A percentile compares a stretch with the other conserved stretches of the same genome.
Conservation (phyloP, 768 basidiomycete genomes). For the Boletus subcaerulescens region DNA sequence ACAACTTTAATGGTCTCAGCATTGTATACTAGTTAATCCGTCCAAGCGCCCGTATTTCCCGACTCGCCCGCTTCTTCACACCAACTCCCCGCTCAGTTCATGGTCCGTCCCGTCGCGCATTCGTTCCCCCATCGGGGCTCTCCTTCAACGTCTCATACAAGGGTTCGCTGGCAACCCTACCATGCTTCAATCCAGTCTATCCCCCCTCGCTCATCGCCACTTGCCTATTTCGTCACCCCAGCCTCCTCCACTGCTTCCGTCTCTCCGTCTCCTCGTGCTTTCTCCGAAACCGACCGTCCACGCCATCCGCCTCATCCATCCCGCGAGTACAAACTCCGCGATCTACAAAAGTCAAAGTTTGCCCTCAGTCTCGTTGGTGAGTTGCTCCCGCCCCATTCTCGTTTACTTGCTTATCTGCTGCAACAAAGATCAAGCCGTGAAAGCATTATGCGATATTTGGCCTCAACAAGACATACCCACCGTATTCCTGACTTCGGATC, state of each 20-base stretch:
- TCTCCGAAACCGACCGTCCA: conserved; percentile 35
- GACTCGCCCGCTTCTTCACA: conserved; percentile 1
- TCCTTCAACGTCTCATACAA: conserved; percentile 56
- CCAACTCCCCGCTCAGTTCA: conserved; percentile 12
- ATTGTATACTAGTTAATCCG: conserved; percentile 36
- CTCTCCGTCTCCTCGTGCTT: conserved; percentile 37
- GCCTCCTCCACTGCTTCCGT: conserved; percentile 51
- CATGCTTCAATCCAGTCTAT: conserved; percentile 42
- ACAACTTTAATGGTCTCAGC: conserved; percentile 34
- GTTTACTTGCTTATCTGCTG: conserved; percentile 10
- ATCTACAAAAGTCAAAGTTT: conserved; percentile 60
- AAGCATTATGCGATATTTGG: conserved; percentile 78
- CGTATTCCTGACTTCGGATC: conserved; percentile 46
- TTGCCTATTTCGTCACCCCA: conserved; percentile 55
- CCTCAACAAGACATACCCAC: conserved; percentile 69
- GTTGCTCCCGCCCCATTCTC: conserved; percentile 26
- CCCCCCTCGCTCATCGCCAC: conserved; percentile 32
- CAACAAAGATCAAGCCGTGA: conserved; percentile 70
- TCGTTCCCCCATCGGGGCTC: conserved; percentile 70
- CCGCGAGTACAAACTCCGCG: conserved; percentile 37
- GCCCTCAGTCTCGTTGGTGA: conserved; percentile 68
- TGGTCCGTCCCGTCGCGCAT: conserved; percentile 40
- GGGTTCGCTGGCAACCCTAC: conserved; percentile 84
- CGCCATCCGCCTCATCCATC: conserved; percentile 34
- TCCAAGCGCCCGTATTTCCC: conserved; percentile 13